Conservation (phyloP, 2,329 filamentous ascomycete species). For the Drechslera avenae region DNA sequence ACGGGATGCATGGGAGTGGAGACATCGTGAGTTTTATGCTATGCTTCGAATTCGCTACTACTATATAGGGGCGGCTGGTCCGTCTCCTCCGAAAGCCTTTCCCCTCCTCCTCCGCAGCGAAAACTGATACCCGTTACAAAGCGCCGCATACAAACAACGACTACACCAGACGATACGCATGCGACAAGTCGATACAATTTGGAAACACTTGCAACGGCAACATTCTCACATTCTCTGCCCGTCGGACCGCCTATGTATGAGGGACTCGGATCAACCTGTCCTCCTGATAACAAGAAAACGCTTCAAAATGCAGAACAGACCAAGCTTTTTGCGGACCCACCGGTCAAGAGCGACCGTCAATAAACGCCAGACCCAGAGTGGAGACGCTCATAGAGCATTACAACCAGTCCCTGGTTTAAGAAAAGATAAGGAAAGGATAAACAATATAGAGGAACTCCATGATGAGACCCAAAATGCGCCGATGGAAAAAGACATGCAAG, state of each 20-base stretch:
- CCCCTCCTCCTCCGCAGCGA: background rate
- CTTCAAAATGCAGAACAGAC: slow-evolving; percentile 41
- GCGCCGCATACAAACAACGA: slow-evolving; percentile 11
- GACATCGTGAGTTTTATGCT: slow-evolving; percentile 20
- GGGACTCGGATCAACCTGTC: slow-evolving; percentile 24
- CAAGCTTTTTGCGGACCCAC: slow-evolving; percentile 40
- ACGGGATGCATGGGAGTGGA: slow-evolving; percentile 19
- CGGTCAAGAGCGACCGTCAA: slow-evolving; percentile 26
- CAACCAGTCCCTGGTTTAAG: slow-evolving; percentile 38
- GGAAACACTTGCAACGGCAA: slow-evolving; percentile 4
- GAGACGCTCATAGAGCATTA: slow-evolving; percentile 41
- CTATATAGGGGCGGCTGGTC: slow-evolving; percentile 19
- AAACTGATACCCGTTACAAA: slow-evolving; percentile 11
- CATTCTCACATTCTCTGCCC: slow-evolving; percentile 29
- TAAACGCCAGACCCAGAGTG: slow-evolving; percentile 37
- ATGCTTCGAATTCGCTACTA: slow-evolving; percentile 24
- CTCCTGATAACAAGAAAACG: slow-evolving; percentile 31
- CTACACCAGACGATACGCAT: slow-evolving; percentile 15
- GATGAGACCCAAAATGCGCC: slow-evolving; percentile 30
- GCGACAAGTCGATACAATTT: slow-evolving; percentile 16
- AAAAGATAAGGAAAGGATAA: slow-evolving; percentile 21
- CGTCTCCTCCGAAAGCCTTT: background rate
- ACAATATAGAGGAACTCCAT: slow-evolving; percentile 30
- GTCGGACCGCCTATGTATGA: slow-evolving; percentile 31
- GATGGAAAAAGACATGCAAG: slow-evolving; percentile 38